Evolutionary conservation across 78 protist genomes (phyloP), one percentile per base, ranked within the genome.

Genomic region (Dictyostelium firmibasis): DNA sequence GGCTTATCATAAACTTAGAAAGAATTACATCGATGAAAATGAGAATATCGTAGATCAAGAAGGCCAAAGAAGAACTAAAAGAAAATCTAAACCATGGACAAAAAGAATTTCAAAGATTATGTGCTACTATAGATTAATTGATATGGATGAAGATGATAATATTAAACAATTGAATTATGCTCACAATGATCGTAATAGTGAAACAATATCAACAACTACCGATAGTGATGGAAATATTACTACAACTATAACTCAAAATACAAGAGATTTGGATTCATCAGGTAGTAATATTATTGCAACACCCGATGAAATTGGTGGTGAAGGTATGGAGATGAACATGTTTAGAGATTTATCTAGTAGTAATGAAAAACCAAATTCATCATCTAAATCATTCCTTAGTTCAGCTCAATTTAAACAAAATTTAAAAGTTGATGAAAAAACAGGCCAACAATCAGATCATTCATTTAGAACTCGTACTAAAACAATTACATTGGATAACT

Each of bases 91-190:
- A 62, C 86, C 93, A 57, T 88, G 93, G 93, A 88, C 93, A 5
- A 88, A 88, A 64, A 57, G 86, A 44, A 7, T 88, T n/a, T 79
- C 86, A 25, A 88, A 64, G 31, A 79, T 88, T 0, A 64, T 88
- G 31, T 88, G 93, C 16, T 88, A 88, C 14, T 88, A 88, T 50
- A 88, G 47, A 77, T 11, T 25, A 4, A 88, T 88, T 33, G 93
- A 88, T 79, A 88, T 88, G 64, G 93, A 88, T 88, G 93, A 88
- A 23, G 86, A n/a, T 31, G 93, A 88, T 50, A 72, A 77, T 31
- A 36, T 44, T 29, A 62, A 79, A 20, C 86, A 88, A 64, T n/a
- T 79, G 5, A 81, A 13, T 47, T n/a, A 25, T 4, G 10, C 29
- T 62, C 33, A 67, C 5, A 67, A 35, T 67, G 27, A 29, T 67